A percentile compares a stretch with the other conserved stretches of the same genome.
phyloP scores from a whole-genome alignment of 169 alveolate species.

The Babesia bovis region DNA sequence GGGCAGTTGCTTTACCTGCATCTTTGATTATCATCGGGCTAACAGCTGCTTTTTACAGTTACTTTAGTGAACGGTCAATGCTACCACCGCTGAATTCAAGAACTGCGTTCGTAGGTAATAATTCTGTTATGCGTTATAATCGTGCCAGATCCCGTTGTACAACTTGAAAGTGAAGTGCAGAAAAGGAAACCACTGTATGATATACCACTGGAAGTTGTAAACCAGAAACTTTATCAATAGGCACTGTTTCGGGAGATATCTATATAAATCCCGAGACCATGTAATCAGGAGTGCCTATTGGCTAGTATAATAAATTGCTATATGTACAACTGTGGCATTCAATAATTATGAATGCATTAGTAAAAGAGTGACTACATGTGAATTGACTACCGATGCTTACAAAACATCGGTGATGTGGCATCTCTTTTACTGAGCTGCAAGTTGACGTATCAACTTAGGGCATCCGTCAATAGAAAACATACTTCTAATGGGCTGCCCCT shows the following conservation, averaged over 20 bases:
- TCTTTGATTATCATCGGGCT: conserved; percentile 1
- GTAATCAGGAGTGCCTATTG: no score
- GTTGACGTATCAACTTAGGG: neutral
- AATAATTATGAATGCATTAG: no score
- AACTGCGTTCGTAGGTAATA: conserved; percentile 32
- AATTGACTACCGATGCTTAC: neutral
- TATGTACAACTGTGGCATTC: no score
- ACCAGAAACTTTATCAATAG: conserved; percentile 5
- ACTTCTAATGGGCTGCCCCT: neutral
- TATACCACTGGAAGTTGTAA: conserved; percentile 2
- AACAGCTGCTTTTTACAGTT: conserved; percentile 9
- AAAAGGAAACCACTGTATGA: conserved; percentile 2
- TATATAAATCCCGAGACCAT: no score
- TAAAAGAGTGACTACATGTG: no score
- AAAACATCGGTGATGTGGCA: conserved; percentile 12
- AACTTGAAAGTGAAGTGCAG: neutral
- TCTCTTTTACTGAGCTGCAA: conserved; percentile 11
- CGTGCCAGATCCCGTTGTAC: neutral
- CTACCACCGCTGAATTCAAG: conserved; percentile 49
- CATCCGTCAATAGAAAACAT: conserved; percentile 7
- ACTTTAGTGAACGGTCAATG: conserved; percentile 44
- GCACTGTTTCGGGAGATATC: neutral
- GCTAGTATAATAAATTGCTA: no score
- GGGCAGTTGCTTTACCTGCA: conserved; percentile 60
- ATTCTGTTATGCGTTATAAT: neutral